Base-by-base conservation (phyloP, 1,284 basidiomycete species). In the Microbotryomycetes sp. region DNA sequence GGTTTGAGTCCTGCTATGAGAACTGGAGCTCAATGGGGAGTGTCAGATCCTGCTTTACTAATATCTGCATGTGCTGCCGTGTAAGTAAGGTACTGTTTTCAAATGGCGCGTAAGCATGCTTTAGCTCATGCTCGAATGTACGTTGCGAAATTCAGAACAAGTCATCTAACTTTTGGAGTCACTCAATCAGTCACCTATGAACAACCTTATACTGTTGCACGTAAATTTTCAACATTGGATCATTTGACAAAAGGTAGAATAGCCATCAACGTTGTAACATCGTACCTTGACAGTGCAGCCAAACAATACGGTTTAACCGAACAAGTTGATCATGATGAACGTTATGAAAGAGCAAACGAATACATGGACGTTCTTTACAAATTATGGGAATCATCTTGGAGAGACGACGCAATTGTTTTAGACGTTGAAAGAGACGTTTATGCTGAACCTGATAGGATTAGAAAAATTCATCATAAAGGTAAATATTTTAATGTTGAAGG, bases 161-260 rank as follows among this genome's bases (percentile, higher is more conserved):
- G 31, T 50, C n/a, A 58, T 42, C 49, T 58, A 16, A 23, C 56
- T 1, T 58, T 70, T 36, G 68, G 68, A 9, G 59, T 70, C 30
- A 70, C 68, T 15, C 59, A 62, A 3, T 60, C 57, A 6, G 61
- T 63, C 22, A 64, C 64, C 22, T 67, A 69, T 58, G 54, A 76
- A 58, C 73, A 71, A 19, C 75, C 75, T 2, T 76, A 74, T 63
- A 66, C 73, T 49, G 66, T 76, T 22, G 75, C 75, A 1, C 63
- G 75, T 5, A 64, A 73, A 2, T 76, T 76, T 61, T 68, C 68
- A 31, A 76, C 75, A 14, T 72, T 76, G 25, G 76, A 76, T 62
- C 76, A 76, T 57, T 68, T 76, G 28, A 76, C 76, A 19, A 76
- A 76, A 58, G 76, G 76, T 4, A 66, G 76, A 14, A 73, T 76